Percentiles rank a stretch among this genome's conserved stretches.
Conservation (phyloP, 345 rosid species). For the Melaleuca quinquenervia region DNA sequence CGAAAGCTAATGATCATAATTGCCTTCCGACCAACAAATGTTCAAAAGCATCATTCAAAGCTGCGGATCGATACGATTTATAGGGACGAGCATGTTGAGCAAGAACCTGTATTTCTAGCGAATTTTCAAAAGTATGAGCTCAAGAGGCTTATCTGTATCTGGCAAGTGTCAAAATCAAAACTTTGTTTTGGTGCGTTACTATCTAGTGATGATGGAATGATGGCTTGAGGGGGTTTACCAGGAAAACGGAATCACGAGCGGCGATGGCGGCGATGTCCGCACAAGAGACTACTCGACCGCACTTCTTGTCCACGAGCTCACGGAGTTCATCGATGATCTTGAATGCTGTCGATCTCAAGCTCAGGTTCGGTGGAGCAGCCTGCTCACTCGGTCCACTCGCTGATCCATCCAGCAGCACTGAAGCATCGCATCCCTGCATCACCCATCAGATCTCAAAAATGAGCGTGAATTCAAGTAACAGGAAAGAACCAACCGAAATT, state of each 20-base stretch:
- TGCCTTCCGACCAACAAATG: not conserved
- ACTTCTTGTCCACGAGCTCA: conserved; percentile 16
- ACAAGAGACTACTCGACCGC: conserved; percentile 52
- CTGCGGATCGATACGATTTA: not conserved
- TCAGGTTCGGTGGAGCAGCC: conserved; percentile 49
- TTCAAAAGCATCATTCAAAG: not conserved
- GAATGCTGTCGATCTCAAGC: conserved; percentile 26
- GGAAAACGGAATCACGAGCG: conserved; percentile 45
- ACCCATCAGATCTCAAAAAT: not conserved
- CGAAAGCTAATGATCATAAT: not conserved
- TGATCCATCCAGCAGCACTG: conserved; percentile 75
- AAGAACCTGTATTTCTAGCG: not conserved
- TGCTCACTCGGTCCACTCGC: conserved; percentile 82
- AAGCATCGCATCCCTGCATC: conserved; percentile 77
- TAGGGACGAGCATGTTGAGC: not conserved
- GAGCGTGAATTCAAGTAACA: not conserved
- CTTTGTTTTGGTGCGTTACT: not conserved
- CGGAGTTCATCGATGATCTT: conserved; percentile 39
- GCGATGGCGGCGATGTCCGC: conserved; percentile 45
- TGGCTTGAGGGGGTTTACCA: conserved; percentile 11
- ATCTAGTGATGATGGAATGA: not conserved
- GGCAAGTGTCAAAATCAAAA: not conserved
- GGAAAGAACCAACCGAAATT: not conserved
- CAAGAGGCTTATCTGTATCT: not conserved
- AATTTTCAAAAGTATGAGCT: not conserved